A percentile compares a stretch with the other conserved stretches of the same genome.
Evolutionary conservation across 768 basidiomycete species (phyloP).

Genomic region (Tricholomella constricta): DNA sequence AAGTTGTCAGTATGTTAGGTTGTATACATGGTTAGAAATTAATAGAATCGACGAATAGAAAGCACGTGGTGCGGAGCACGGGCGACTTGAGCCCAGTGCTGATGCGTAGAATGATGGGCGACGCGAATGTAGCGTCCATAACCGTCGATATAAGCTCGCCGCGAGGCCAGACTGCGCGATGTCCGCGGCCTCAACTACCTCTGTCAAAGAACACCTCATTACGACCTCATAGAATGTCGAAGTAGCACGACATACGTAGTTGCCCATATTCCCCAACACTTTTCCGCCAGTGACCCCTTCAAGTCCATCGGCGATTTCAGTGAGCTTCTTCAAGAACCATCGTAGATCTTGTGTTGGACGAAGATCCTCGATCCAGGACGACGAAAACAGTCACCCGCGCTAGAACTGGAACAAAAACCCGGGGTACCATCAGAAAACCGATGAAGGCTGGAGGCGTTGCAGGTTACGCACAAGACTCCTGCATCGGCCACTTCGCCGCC

Average conservation of each 20-base stretch:
- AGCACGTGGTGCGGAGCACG: too few species aligned
- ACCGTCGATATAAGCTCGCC: slow-evolving; percentile 17
- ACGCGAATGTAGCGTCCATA: slow-evolving; percentile 16
- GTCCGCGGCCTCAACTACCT: slow-evolving; percentile 22
- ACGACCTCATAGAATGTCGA: slow-evolving; percentile 30
- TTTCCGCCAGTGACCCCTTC: slow-evolving; percentile 56
- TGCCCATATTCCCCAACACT: slow-evolving; percentile 60
- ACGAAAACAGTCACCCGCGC: slow-evolving; percentile 27
- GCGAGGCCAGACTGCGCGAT: slow-evolving; percentile 15
- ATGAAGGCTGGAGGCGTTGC: neutral
- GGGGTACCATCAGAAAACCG: neutral
- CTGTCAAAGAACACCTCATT: slow-evolving; percentile 10
- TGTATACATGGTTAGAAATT: too few species aligned
- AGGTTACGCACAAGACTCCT: slow-evolving; percentile 58
- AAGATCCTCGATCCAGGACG: slow-evolving; percentile 65
- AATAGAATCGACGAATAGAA: too few species aligned
- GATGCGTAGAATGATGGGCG: slow-evolving; percentile 14
- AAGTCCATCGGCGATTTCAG: slow-evolving; percentile 45
- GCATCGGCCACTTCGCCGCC: slow-evolving; percentile 69
- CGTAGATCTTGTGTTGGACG: slow-evolving; percentile 79
- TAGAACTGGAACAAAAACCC: slow-evolving; percentile 7
- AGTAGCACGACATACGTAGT: slow-evolving; percentile 45
- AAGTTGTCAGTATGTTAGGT: too few species aligned
- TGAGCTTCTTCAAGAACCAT: slow-evolving; percentile 69
- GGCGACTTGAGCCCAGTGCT: too few species aligned